Evolutionary conservation across 2,329 filamentous ascomycete species (phyloP).

Genomic region (Aspergillus thermomutatus): DNA sequence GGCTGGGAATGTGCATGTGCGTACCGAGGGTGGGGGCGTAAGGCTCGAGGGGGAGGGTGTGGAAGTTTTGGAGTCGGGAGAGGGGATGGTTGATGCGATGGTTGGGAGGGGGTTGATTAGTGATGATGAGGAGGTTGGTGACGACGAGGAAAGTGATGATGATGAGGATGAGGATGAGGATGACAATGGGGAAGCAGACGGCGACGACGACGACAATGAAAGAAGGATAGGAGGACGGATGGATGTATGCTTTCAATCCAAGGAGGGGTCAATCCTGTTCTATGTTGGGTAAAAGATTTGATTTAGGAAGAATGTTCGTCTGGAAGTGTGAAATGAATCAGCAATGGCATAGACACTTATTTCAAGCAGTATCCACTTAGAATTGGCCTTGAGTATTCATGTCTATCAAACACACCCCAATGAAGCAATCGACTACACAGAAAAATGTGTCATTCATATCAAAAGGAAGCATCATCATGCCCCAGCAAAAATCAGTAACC

Average conservation of each 20-base stretch:
- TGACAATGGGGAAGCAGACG: conserved; percentile 29
- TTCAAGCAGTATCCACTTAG: too few species aligned
- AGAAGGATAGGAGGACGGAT: background rate
- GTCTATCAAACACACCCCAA: background rate
- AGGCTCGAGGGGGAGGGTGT: conserved; percentile 22
- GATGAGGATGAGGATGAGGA: conserved; percentile 14
- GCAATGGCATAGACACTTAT: background rate
- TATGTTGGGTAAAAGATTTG: background rate
- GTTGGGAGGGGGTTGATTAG: conserved; percentile 12
- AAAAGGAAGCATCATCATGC: background rate
- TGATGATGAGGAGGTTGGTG: conserved; percentile 1
- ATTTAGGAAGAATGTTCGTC: background rate
- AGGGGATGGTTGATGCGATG: conserved; percentile 4
- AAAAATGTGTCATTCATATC: background rate
- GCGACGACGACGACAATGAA: conserved; percentile 39
- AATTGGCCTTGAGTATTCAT: background rate
- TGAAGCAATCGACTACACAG: background rate
- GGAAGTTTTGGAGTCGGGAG: conserved; percentile 11
- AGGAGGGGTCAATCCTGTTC: background rate
- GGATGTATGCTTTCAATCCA: background rate
- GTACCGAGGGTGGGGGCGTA: conserved; percentile 12
- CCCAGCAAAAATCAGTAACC: conserved; percentile 1
- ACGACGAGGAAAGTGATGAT: conserved; percentile 12
- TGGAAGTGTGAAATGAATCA: background rate
- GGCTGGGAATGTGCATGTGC: conserved; percentile 21